These are phyloP conservation scores for Alternaria brassicae DNA, from an alignment of 2,329 filamentous ascomycete genomes.

Conservation along the genomic window DNA sequence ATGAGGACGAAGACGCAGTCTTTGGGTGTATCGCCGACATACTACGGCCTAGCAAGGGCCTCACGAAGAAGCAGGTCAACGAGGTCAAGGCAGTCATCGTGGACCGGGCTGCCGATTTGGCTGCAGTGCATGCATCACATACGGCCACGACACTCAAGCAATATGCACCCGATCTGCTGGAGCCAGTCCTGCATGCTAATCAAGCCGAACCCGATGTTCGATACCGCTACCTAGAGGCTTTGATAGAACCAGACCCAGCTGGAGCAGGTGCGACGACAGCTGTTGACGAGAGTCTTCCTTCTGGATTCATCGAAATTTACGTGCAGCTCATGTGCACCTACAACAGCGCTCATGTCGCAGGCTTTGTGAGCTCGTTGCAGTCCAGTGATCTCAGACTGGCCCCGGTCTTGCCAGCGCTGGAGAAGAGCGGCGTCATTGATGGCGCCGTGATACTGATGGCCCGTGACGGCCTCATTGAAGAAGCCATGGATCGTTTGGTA, in stretches of 20 bases:
- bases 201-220: conserved; percentile 69
- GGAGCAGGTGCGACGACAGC: conserved; percentile 2
- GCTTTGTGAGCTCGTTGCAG: conserved; percentile 80
- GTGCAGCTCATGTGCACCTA: conserved; percentile 91
- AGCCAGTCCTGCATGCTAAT: conserved; percentile 68
- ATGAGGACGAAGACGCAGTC: conserved; percentile 73
- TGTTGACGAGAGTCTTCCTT: conserved; percentile 46
- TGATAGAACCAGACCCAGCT: conserved; percentile 69
- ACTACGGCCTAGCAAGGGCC: conserved; percentile 67
- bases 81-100: conserved; percentile 74
- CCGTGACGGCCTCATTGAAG: conserved; percentile 80
- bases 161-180: conserved; percentile 70
- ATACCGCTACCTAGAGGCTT: conserved; percentile 75
- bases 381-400: conserved; percentile 81
- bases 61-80: conserved; percentile 73
- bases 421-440: conserved; percentile 87
- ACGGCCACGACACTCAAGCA: conserved; percentile 71
- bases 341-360: conserved; percentile 80
- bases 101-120: conserved; percentile 69
- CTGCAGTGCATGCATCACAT: conserved; percentile 69
- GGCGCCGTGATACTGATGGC: conserved; percentile 91
- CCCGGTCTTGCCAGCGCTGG: conserved; percentile 82
- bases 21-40: conserved; percentile 83
- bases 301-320: conserved; percentile 79
- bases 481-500: conserved; percentile 86